Evolutionary conservation across 225 moss, liverwort and hornwort genomes (phyloP).

Genomic region (Pseudoscleropodium purum): DNA sequence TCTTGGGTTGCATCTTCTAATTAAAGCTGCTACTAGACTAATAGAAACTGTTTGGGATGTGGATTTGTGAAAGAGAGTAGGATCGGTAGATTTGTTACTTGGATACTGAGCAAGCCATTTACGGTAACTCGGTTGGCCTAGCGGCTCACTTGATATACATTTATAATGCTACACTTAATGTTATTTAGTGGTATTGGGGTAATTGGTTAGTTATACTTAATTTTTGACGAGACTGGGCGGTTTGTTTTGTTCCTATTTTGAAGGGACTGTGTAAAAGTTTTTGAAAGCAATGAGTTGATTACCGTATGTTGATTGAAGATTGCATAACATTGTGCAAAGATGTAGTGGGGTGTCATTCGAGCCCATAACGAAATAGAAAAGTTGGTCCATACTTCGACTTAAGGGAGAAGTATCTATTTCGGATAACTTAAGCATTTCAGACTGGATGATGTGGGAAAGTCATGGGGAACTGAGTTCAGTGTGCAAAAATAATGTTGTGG

Average conservation of each 20-base stretch:
- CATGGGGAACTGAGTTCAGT: too few relatives aligned
- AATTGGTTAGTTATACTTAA: not conserved
- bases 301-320: not conserved
- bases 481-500: too few relatives aligned
- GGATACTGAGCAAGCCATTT: constrained; percentile 8
- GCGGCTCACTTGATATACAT: not conserved
- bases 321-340: too few relatives aligned
- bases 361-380: not conserved
- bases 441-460: too few relatives aligned
- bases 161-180: not conserved
- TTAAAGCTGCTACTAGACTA: not conserved
- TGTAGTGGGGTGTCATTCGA: not conserved
- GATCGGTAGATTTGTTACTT: not conserved
- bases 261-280: not conserved
- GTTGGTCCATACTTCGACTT: not conserved
- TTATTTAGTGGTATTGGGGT: not conserved
- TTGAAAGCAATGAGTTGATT: not conserved
- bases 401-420: too few relatives aligned
- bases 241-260: not conserved
- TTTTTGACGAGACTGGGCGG: not conserved
- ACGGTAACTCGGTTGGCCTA: constrained; percentile 4
- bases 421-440: too few relatives aligned
- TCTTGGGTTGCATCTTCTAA: not conserved
- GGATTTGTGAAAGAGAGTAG: constrained; percentile 1
- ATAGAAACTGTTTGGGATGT: not conserved